Conservation (phyloP, 805 yeast genomes). For the Metschnikowia proteae region DNA sequence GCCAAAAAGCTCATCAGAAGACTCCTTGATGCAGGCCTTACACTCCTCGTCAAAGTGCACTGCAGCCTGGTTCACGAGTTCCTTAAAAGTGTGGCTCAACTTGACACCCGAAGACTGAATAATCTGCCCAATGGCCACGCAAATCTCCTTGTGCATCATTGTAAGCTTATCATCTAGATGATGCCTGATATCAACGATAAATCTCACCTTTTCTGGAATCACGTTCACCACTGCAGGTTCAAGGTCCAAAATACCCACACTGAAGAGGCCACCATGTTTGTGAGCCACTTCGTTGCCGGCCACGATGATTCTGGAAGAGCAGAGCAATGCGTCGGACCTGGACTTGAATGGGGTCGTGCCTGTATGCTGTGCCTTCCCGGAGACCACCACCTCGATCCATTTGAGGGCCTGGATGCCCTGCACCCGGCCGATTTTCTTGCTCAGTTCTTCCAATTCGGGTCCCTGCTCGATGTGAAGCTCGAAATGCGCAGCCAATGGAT, state of each 20-base stretch:
- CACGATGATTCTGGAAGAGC: constrained; percentile 55
- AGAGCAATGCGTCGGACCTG: constrained; percentile 59
- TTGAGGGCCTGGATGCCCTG: constrained; percentile 62
- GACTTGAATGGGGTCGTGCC: constrained; percentile 67
- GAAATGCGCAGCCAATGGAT: constrained; percentile 64
- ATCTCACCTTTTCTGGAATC: constrained; percentile 57
- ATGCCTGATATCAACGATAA: constrained; percentile 61
- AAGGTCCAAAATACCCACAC: constrained; percentile 55
- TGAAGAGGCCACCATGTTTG: constrained; percentile 49
- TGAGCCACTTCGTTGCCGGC: constrained; percentile 54
- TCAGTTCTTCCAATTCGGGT: constrained; percentile 57
- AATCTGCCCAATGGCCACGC: constrained; percentile 34
- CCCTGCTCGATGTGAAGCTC: constrained; percentile 79
- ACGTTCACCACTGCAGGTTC: constrained; percentile 65
- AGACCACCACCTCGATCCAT: constrained; percentile 57
- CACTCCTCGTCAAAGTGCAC: constrained; percentile 53
- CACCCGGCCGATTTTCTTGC: constrained; percentile 61
- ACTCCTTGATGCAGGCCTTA: constrained; percentile 46
- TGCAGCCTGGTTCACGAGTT: constrained; percentile 50
- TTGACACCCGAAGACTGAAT: constrained; percentile 28
- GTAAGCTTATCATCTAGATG: constrained; percentile 41
- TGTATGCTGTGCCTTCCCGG: constrained; percentile 66
- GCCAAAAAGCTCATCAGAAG: constrained; percentile 51
- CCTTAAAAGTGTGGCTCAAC: constrained; percentile 39
- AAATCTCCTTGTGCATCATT: constrained; percentile 36